A percentile compares a stretch with the other conserved stretches of the same genome.
Conservation (phyloP, 768 basidiomycete genomes). For the Lactarius vividus region DNA sequence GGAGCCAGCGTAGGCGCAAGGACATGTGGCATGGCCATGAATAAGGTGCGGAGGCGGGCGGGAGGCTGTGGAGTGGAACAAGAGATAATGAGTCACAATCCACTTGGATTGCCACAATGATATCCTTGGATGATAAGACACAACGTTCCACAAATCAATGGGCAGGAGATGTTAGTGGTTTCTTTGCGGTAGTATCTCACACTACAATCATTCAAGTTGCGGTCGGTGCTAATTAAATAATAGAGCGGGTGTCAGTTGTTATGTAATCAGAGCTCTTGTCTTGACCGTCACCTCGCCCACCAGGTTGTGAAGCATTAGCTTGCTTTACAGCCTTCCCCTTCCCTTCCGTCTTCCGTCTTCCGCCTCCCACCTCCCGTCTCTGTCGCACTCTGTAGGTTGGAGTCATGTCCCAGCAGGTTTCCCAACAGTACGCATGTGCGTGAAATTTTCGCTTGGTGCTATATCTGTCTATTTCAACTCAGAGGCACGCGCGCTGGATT, state of each 20-base stretch:
- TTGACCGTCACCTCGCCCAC: background rate
- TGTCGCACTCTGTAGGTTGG: slow-evolving; percentile 18
- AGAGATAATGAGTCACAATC: background rate
- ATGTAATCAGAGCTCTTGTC: slow-evolving; percentile 2
- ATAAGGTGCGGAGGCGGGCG: background rate
- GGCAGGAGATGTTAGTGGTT: too few relatives aligned
- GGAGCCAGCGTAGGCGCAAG: background rate
- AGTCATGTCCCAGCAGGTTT: slow-evolving; percentile 68
- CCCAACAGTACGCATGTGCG: slow-evolving; percentile 86
- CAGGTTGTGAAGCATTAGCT: slow-evolving; percentile 68
- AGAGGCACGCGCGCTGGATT: background rate
- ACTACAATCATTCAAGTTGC: background rate
- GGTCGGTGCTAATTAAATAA: background rate
- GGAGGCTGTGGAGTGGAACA: background rate
- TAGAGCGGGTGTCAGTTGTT: background rate
- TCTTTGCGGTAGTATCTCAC: too few relatives aligned
- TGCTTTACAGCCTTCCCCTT: slow-evolving; percentile 54
- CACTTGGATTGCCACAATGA: background rate
- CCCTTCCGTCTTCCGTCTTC: slow-evolving; percentile 20
- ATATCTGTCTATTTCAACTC: background rate
- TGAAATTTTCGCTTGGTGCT: slow-evolving; percentile 21
- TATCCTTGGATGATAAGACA: background rate
- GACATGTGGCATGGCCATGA: slow-evolving; percentile 3
- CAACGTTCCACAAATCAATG: background rate
- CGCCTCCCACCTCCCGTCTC: slow-evolving; percentile 16